Evolutionary conservation across 208 protist genomes (phyloP), one percentile per base, ranked within the genome.

Genomic region (Leishmania lainsoni): DNA sequence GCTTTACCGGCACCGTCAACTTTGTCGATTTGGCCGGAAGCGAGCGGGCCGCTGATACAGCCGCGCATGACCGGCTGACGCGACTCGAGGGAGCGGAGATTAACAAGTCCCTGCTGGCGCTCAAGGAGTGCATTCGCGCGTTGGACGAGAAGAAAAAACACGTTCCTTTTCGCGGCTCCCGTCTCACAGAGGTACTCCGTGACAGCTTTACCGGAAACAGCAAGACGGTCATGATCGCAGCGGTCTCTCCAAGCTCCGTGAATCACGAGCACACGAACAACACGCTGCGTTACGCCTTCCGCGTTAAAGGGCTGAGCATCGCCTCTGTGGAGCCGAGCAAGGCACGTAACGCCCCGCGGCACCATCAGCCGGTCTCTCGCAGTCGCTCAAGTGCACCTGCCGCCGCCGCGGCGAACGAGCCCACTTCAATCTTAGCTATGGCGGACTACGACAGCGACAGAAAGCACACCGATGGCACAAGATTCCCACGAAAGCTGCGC

Each of bases 51-150:
- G 94, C 93, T 0, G 98, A 99, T 84, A 99, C 98, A 0, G 84
- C 81, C 9, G 81, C 95, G 54, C 91, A 87, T 35, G 96, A 99
- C 84, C 85, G 91, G 48, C 91, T 97, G 69, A 99, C 97, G 51
- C 92, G 97, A 29, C 93, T 99, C 86, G 98, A 99, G 86, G 98
- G 98, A 2, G 98, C 99, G n/a, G 98, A 99, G 76, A 99, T 99
- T 85, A 99, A 99, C 89, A 99, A 99, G 87, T 99, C 95, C 20
- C 91, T 99, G 49, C 91, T 99, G 22, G 99, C 99, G 0, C 91
- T 99, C 20, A 99, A 99, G 84, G 99, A 99, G 87, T 99, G 99
- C 89, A 99, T 99, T 75, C 92, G 98, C 26, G 95, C 99, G 10
- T 88, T 99, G 17, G 98, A 99, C 73, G 89, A 97, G 80, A 91